A percentile compares a stretch with the other conserved stretches of the same genome.
Conservation (phyloP, 2,329 filamentous ascomycete genomes). For the Dothistroma pini region DNA sequence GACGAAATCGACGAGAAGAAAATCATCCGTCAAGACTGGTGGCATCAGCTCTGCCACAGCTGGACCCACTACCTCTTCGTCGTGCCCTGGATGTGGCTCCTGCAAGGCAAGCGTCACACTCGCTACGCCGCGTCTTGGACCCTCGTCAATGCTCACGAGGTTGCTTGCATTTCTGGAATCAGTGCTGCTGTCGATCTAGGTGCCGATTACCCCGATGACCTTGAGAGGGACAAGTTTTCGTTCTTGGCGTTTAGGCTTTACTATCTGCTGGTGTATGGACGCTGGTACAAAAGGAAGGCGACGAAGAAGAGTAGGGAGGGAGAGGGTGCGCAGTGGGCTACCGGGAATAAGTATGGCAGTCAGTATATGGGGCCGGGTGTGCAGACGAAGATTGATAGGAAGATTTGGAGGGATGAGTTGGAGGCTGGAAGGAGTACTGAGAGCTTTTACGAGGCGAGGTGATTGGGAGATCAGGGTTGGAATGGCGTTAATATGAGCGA, state of each 20-base stretch:
- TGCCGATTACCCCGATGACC: slow-evolving; percentile 59
- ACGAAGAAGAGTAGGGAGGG: slow-evolving; percentile 40
- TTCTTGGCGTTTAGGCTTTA: slow-evolving; percentile 60
- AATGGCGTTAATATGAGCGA: background rate
- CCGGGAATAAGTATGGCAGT: slow-evolving; percentile 54
- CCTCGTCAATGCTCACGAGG: slow-evolving; percentile 65
- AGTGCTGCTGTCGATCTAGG: slow-evolving; percentile 67
- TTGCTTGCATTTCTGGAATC: slow-evolving; percentile 67
- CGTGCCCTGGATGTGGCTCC: slow-evolving; percentile 68
- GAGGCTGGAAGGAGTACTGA: slow-evolving; percentile 35
- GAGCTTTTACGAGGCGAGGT: slow-evolving; percentile 14
- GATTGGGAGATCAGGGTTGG: background rate
- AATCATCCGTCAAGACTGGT: slow-evolving; percentile 62
- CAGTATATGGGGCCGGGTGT: slow-evolving; percentile 59
- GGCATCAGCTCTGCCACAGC: slow-evolving; percentile 63
- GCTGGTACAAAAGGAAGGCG: slow-evolving; percentile 53
- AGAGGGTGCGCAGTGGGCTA: slow-evolving; percentile 54
- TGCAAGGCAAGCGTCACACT: slow-evolving; percentile 63
- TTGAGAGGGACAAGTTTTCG: slow-evolving; percentile 61
- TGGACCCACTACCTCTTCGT: slow-evolving; percentile 63
- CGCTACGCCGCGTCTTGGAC: slow-evolving; percentile 66
- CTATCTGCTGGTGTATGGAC: slow-evolving; percentile 58
- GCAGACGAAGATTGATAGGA: slow-evolving; percentile 47
- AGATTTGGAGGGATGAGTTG: slow-evolving; percentile 52
- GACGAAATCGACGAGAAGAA: slow-evolving; percentile 57